Evolutionary conservation across 768 basidiomycete genomes (phyloP).

Genomic region (Rubroboletus pulcherrimus): DNA sequence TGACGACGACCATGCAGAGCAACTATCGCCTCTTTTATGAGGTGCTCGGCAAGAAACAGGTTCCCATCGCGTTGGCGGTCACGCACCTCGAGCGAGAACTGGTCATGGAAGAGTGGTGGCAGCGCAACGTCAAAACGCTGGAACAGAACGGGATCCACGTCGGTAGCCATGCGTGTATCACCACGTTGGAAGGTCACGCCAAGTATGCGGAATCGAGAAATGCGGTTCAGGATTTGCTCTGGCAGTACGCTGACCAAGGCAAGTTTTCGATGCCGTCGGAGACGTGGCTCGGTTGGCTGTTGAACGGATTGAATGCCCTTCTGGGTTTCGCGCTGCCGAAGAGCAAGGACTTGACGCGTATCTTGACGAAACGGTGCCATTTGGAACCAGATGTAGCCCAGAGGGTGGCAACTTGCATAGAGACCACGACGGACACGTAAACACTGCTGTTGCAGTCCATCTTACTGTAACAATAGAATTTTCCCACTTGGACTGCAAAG

Average conservation of each 20-base stretch:
- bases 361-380: conserved; percentile 26
- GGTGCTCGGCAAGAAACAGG: conserved; percentile 36
- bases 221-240: conserved; percentile 19
- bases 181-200: conserved; percentile 19
- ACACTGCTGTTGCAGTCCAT: background rate
- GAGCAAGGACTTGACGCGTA: conserved; percentile 16
- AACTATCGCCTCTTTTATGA: conserved; percentile 37
- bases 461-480: conserved; percentile 3
- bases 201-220: conserved; percentile 20
- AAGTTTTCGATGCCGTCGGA: conserved; percentile 26
- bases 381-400: conserved; percentile 23
- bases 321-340: conserved; percentile 18
- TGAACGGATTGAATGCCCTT: conserved; percentile 18
- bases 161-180: conserved; percentile 29
- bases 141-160: conserved; percentile 16
- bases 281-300: conserved; percentile 17
- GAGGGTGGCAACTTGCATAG: conserved; percentile 23
- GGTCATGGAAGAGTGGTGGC: conserved; percentile 33
- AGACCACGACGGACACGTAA: conserved; percentile 7
- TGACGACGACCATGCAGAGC: conserved; percentile 26
- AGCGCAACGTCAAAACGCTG: conserved; percentile 21
- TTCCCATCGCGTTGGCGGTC: conserved; percentile 38
- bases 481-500: background rate
- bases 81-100: conserved; percentile 36
- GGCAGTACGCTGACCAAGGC: conserved; percentile 19